Evolutionary conservation across 192 early-diverging fungal genomes (phyloP).

Genomic region (Gonapodya sp.): DNA sequence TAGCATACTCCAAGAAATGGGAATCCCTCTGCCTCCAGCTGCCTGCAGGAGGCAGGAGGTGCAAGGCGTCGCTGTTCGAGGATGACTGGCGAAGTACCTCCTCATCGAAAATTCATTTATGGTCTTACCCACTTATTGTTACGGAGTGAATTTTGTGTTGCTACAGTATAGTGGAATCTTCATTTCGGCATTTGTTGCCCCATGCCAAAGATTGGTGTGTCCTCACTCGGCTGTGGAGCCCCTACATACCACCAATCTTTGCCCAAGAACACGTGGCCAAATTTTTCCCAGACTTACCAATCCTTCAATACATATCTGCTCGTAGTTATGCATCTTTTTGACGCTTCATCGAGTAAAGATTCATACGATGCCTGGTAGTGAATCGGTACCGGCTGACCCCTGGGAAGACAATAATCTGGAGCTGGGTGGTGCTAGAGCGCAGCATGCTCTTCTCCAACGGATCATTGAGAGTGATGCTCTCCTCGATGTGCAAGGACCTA

Average conservation of each 20-base stretch:
- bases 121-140: too few relatives aligned
- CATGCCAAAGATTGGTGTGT: not conserved
- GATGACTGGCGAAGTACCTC: constrained; percentile 37
- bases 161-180: not conserved
- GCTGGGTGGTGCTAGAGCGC: not conserved
- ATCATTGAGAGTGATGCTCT: not conserved
- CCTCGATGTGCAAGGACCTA: not conserved
- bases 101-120: constrained; percentile 17
- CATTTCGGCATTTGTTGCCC: not conserved
- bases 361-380: not conserved
- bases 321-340: not conserved
- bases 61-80: constrained; percentile 21
- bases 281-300: not conserved
- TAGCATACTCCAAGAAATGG: too few relatives aligned
- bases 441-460: constrained; percentile 1
- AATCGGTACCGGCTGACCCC: not conserved
- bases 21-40: too few relatives aligned
- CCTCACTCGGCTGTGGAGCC: not conserved
- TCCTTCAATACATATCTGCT: constrained; percentile 2
- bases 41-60: too few relatives aligned
- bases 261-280: constrained; percentile 1
- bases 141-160: not conserved
- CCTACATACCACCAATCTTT: not conserved
- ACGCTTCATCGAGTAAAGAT: not conserved
- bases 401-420: constrained; percentile 4